Conservation (phyloP, 352 stramenopile species). For the Aphanomyces cochlioides region DNA sequence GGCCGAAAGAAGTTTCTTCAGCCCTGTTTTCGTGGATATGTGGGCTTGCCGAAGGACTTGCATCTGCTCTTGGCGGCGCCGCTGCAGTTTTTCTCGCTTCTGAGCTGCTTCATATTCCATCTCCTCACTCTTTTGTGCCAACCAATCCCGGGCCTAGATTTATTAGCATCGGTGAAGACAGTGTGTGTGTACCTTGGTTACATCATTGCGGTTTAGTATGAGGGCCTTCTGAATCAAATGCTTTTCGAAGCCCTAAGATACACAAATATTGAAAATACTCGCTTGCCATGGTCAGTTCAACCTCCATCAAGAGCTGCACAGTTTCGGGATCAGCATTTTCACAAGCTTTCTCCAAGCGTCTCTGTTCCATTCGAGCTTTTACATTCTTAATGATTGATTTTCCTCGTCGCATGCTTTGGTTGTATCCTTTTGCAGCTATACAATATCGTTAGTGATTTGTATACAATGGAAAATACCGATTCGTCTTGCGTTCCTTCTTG, state of each 20-base stretch:
- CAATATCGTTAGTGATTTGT: not conserved
- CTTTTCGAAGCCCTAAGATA: slow-evolving; percentile 25
- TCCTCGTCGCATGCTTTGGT: not conserved
- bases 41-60: slow-evolving; percentile 1
- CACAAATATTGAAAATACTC: not conserved
- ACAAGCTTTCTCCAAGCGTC: slow-evolving; percentile 13
- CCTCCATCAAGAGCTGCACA: slow-evolving; percentile 25
- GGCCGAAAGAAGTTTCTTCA: not conserved
- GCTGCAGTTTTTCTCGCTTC: not conserved
- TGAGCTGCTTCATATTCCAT: slow-evolving; percentile 13
- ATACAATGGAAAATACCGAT: not conserved
- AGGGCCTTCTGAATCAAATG: slow-evolving; percentile 25
- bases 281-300: not conserved
- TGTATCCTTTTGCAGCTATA: slow-evolving; percentile 19
- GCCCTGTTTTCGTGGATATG: slow-evolving; percentile 1
- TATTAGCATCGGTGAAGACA: too few relatives aligned
- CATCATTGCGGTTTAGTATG: slow-evolving; percentile 23
- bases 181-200: slow-evolving; percentile 9
- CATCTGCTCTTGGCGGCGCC: slow-evolving; percentile 18
- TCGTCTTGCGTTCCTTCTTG: slow-evolving; percentile 16
- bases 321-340: slow-evolving; percentile 23
- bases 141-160: slow-evolving; percentile 22
- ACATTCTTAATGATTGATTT: slow-evolving; percentile 10
- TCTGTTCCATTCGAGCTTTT: slow-evolving; percentile 16
- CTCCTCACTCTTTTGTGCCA: slow-evolving; percentile 21